Evolutionary conservation across 2,329 filamentous ascomycete species (phyloP).

Genomic region (Chrysosporium keratinophilum): DNA sequence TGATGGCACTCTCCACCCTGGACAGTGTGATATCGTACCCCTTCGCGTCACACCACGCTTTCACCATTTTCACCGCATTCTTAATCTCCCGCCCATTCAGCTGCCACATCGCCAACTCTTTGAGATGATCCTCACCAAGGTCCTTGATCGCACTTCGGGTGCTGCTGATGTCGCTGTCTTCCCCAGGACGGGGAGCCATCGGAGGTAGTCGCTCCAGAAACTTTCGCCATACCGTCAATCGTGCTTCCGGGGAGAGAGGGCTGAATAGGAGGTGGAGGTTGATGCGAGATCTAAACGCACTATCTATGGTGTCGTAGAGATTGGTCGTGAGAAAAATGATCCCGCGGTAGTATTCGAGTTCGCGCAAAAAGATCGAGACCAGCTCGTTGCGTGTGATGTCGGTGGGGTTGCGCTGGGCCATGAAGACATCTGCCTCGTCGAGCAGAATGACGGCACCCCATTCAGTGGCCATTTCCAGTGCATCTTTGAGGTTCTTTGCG

Average conservation of each 20-base stretch:
- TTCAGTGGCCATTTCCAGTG: too few relatives aligned
- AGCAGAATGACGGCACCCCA: too few relatives aligned
- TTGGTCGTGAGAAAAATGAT: slow-evolving; percentile 28
- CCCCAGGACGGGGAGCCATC: too few relatives aligned
- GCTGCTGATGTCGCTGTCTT: too few relatives aligned
- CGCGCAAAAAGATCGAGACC: slow-evolving; percentile 27
- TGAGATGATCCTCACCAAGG: too few relatives aligned
- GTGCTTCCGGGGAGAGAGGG: slow-evolving; percentile 31
- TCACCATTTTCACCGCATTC: slow-evolving; percentile 40
- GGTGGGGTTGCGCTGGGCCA: too few relatives aligned
- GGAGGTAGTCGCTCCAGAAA: slow-evolving; percentile 24
- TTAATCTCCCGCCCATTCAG: slow-evolving; percentile 42
- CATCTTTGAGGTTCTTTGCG: too few relatives aligned
- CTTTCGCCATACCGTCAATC: slow-evolving; percentile 39
- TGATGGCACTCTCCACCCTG: slow-evolving; percentile 39
- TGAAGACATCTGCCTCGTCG: too few relatives aligned
- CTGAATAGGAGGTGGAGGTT: slow-evolving; percentile 41
- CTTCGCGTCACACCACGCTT: slow-evolving; percentile 39
- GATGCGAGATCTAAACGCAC: slow-evolving; percentile 36
- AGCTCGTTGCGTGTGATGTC: slow-evolving; percentile 23
- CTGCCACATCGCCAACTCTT: slow-evolving; percentile 19
- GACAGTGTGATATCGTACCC: slow-evolving; percentile 35
- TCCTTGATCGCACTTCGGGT: too few relatives aligned
- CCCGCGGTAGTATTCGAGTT: slow-evolving; percentile 23
- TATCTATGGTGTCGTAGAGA: slow-evolving; percentile 25